A percentile compares a stretch with the other conserved stretches of the same genome.
Conservation (phyloP, 305 asterid genomes). For the Solanum hybrid region DNA sequence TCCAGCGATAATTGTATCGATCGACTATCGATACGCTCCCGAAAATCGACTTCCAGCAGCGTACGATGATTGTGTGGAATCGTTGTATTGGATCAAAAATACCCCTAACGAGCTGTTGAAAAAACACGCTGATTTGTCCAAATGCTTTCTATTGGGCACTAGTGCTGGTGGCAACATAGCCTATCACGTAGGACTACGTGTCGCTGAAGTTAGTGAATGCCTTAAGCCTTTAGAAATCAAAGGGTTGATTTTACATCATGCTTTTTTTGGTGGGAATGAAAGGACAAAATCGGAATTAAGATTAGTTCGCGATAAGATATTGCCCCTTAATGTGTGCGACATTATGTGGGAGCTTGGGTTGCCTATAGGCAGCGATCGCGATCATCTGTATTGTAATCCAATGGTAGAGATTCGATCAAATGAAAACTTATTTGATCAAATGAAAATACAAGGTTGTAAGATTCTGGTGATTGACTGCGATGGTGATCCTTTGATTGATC, state of each 20-base stretch:
- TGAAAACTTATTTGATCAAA: constrained; percentile 1
- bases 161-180: constrained; percentile 43
- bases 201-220: background rate
- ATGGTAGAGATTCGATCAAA: constrained; percentile 15
- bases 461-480: background rate
- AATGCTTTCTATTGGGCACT: constrained; percentile 24
- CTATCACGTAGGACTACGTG: constrained; percentile 15
- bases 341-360: constrained; percentile 24
- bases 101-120: background rate
- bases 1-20: constrained; percentile 32
- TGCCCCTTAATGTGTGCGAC: constrained; percentile 14
- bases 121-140: constrained; percentile 24
- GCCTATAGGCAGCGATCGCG: constrained; percentile 14
- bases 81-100: constrained; percentile 22
- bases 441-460: constrained; percentile 4
- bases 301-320: constrained; percentile 10
- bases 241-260: constrained; percentile 30
- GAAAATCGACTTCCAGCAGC: constrained; percentile 41
- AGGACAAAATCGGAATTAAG: constrained; percentile 21
- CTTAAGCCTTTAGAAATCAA: constrained; percentile 21
- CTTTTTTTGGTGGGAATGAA: constrained; percentile 25
- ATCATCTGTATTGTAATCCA: constrained; percentile 8
- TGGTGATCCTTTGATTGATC: background rate
- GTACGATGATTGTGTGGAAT: constrained; percentile 26
- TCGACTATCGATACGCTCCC: constrained; percentile 39